Base-by-base conservation (phyloP, 1,284 basidiomycete genomes). In the Microbotryum silenes-acaulis region DNA sequence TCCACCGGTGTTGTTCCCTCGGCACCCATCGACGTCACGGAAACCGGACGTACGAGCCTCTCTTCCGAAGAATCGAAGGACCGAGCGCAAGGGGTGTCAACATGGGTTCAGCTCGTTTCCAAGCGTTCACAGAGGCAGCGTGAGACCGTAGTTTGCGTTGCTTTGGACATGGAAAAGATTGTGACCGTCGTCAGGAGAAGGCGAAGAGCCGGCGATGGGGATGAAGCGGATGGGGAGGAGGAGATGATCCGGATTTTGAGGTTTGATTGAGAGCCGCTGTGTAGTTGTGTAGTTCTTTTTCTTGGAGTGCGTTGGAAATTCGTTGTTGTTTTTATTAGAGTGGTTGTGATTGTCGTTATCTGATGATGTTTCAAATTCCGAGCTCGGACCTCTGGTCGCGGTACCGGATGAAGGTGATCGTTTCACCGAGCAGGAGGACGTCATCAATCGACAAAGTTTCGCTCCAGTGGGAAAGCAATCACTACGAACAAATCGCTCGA, bases 81-180 rank as follows among this genome's bases (percentile, higher is more conserved):
- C 58, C 0, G 54, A 56, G 33, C 48, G 52, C 37, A 1, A 16
- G 37, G 4, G 37, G 37, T 12, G 14, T 42, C 14, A 14, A 42
- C 16, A 42, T 42, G 37, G 37, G 12, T 5, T 14, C 37, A 42
- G 37, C 37, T 42, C 14, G 37, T 14, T 16, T 42, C 14, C 6
- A 42, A 42, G 37, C 37, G 37, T 42, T 42, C 37, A 42, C 37
- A 42, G 37, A 42, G 16, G 12, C 37, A 42, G 37, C 37, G 37
- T 42, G 37, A 14, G 16, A 42, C 37, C 23, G 51, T 63, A 0
- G n/a, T 27, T 18, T 37, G 56, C 7, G 60, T 68, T 0, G 54
- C 48, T 50, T 64, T 68, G 37, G 64, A 60, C 23, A 51, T 64
- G 51, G 61, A 63, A 44, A 62, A 64, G 56, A 68, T 68, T 33